Evolutionary conservation across 2,329 filamentous ascomycete genomes (phyloP).

Genomic region (Raffaelea albimanens): DNA sequence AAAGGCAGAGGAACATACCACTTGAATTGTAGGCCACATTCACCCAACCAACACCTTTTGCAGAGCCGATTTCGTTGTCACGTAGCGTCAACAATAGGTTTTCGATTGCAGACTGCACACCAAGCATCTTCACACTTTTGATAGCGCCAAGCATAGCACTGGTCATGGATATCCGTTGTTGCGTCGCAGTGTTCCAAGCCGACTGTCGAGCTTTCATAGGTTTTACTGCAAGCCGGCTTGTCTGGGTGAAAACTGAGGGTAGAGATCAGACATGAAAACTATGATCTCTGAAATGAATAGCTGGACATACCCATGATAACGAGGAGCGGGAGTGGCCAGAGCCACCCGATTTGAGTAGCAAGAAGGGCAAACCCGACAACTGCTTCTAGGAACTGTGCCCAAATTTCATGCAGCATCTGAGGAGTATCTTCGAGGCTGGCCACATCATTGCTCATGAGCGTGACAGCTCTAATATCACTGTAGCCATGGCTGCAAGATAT

Average conservation of each 20-base stretch:
- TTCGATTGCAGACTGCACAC: constrained; percentile 17
- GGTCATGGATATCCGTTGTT: constrained; percentile 26
- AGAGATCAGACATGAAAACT: background rate
- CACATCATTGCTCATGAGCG: constrained; percentile 31
- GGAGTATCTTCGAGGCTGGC: constrained; percentile 21
- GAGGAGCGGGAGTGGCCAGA: constrained; percentile 29
- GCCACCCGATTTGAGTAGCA: constrained; percentile 29
- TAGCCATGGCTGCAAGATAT: constrained; percentile 9
- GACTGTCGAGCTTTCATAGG: constrained; percentile 25
- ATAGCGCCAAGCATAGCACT: constrained; percentile 24
- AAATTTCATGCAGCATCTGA: constrained; percentile 31
- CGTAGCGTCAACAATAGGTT: constrained; percentile 18
- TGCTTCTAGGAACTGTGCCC: constrained; percentile 31
- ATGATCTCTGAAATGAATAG: background rate
- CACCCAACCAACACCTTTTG: constrained; percentile 27
- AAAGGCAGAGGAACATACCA: constrained; percentile 18
- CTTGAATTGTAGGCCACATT: constrained; percentile 30
- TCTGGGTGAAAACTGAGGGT: constrained; percentile 31
- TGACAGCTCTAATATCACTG: constrained; percentile 24
- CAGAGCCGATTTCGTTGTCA: constrained; percentile 21
- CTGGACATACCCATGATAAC: constrained; percentile 29
- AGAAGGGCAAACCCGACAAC: constrained; percentile 28
- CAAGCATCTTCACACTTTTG: constrained; percentile 31
- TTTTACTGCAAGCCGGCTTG: constrained; percentile 29
- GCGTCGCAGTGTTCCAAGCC: constrained; percentile 30